phyloP scores from a whole-genome alignment of 805 yeast genomes.

The Yueomyces sp. region DNA sequence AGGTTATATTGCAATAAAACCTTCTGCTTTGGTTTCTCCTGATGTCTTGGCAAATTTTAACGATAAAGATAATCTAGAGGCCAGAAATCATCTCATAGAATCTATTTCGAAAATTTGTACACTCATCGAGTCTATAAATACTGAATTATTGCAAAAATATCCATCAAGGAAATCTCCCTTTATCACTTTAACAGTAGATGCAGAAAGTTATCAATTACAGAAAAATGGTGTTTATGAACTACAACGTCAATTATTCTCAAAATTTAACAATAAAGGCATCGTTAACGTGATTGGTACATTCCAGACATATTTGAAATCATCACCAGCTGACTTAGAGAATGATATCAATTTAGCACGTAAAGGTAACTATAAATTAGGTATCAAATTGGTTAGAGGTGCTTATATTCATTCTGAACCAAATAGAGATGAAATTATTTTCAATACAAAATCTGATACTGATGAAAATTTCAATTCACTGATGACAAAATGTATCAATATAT shows the following conservation, averaged over 20 bases:
- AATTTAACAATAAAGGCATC: conserved; percentile 47
- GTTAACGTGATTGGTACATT: conserved; percentile 78
- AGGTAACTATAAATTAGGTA: conserved; percentile 58
- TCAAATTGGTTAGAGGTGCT: conserved; percentile 92
- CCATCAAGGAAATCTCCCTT: conserved; percentile 62
- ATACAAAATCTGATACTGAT: conserved; percentile 73
- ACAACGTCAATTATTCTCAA: conserved; percentile 67
- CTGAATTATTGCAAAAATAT: conserved; percentile 31
- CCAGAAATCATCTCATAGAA: conserved; percentile 44
- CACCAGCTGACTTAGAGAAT: conserved; percentile 41
- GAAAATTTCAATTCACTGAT: conserved; percentile 60
- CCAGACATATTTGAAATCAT: conserved; percentile 78
- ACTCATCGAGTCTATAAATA: conserved; percentile 41
- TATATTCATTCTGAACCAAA: conserved; percentile 81
- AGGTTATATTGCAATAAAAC: conserved; percentile 86
- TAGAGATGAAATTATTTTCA: conserved; percentile 45
- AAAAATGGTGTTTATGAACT: conserved; percentile 74
- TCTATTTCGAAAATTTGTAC: conserved; percentile 55
- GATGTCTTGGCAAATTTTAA: conserved; percentile 50
- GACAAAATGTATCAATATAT: conserved; percentile 42
- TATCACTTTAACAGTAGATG: conserved; percentile 73
- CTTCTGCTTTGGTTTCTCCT: conserved; percentile 83
- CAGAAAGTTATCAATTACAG: conserved; percentile 81
- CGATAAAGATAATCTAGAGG: conserved; percentile 38
- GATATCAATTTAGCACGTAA: conserved; percentile 55